Evolutionary conservation across 768 basidiomycete species (phyloP), one percentile per base, ranked within the genome.

Genomic region (Suillus occidentalis): DNA sequence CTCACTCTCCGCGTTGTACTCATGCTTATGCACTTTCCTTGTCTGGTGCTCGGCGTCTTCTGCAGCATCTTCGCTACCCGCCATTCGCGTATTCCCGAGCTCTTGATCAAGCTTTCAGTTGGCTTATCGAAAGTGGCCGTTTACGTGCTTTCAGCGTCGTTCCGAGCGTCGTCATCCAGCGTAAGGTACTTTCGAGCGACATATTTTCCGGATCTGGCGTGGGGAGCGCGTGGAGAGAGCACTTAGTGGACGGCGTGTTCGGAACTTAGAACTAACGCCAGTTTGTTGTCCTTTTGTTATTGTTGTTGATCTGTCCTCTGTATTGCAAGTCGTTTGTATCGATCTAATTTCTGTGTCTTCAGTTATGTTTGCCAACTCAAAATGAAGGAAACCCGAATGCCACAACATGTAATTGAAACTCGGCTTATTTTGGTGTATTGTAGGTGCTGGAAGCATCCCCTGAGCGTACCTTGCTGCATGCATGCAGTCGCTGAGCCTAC

Each of bases 21-120:
- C 91, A 92, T 64, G 90, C 86, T 2, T 91, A 92, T 69, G 86
- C 81, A 0, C 76, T 91, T 31, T 88, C 89, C 31, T 2, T 34
- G 18, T 55, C 31, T 31, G 53, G 90, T 28, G 90, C 90, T 0
- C 83, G 83, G 6, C 82, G 84, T n/a, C 77, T 92, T 20, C 76
- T 88, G 2, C 79, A 80, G 16, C 83, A 89, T 69, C 79, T 92
- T 28, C 83, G 80, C 0, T 78, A 89, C 66, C 81, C 88, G 2
- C 83, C 82, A 0, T 92, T 92, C 70, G 90, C 91, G 0, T 92
- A 90, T 69, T 91, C 90, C 18, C 85, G 91, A 9, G 87, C 90
- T 0, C 82, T 92, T 61, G 92, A 93, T 70, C 89, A 90, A 67
- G 91, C 89, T 2, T 77, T 88, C 20, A 80, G 86, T 6, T 90